A percentile compares a stretch with the other conserved stretches of the same genome.
Conservation (phyloP, 305 asterid species). For the Fraxinus floribunda region DNA sequence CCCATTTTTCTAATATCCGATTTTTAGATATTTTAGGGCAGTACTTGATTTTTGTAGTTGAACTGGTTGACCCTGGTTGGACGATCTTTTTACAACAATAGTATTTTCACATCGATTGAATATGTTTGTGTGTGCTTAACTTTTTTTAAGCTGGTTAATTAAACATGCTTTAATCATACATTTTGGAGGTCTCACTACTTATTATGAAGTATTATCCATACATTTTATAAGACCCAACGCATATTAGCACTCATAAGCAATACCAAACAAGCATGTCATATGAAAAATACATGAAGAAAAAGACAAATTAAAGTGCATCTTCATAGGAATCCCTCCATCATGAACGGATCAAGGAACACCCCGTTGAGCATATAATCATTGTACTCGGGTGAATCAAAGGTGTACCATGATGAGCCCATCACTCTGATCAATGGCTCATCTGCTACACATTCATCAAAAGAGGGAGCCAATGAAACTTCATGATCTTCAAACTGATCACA, state of each 20-base stretch:
- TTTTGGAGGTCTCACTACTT: background rate
- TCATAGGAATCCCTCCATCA: constrained; percentile 40
- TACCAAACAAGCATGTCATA: background rate
- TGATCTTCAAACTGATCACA: constrained; percentile 32
- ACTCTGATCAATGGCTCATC: constrained; percentile 30
- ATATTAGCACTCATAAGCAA: background rate
- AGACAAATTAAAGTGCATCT: constrained; percentile 3
- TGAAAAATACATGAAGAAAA: background rate
- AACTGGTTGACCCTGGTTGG: background rate
- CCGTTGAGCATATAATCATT: constrained; percentile 47
- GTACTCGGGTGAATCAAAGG: constrained; percentile 69
- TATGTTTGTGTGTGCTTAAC: background rate
- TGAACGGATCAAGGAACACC: constrained; percentile 52
- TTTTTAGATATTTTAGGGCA: background rate
- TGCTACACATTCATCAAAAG: background rate
- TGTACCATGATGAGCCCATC: constrained; percentile 50
- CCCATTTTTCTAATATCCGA: background rate
- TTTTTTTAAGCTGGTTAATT: too few relatives aligned
- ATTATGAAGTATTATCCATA: background rate
- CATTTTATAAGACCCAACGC: background rate
- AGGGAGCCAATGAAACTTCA: background rate
- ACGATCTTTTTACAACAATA: too few relatives aligned
- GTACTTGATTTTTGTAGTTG: background rate
- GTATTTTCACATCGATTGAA: too few relatives aligned
- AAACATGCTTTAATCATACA: background rate